Percentiles rank a stretch among this genome's conserved stretches.
These are phyloP conservation scores for Pichia deserticola DNA, from an alignment of 805 yeast species.

Conservation along the genomic window DNA sequence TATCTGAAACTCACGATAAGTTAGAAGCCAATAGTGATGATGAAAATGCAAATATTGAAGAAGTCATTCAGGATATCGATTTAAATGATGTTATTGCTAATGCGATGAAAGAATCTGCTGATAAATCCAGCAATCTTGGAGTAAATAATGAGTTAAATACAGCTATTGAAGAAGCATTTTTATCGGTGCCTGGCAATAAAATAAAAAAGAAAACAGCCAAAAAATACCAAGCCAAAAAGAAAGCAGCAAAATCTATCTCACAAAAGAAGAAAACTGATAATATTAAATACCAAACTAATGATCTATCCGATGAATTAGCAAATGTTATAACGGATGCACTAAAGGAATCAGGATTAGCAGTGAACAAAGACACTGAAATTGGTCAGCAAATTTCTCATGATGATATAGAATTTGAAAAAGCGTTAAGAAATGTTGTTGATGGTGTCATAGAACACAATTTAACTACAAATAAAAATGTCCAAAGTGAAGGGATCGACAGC, in stretches of 20 bases:
- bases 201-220: background rate
- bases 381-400: background rate
- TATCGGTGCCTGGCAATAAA: constrained; percentile 1
- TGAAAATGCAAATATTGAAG: background rate
- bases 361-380: background rate
- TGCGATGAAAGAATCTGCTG: constrained; percentile 14
- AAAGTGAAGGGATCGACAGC: no score
- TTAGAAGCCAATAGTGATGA: background rate
- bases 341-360: constrained; percentile 5
- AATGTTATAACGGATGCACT: constrained; percentile 23
- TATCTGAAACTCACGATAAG: background rate
- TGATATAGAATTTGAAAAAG: constrained; percentile 40
- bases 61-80: constrained; percentile 11
- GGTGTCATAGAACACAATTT: constrained; percentile 37
- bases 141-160: constrained; percentile 1
- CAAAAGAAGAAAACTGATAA: background rate
- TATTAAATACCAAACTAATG: background rate
- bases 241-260: background rate
- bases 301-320: constrained; percentile 12
- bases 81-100: constrained; percentile 14
- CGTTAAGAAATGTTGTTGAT: constrained; percentile 48
- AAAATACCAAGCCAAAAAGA: background rate
- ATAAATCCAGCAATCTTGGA: constrained; percentile 17
- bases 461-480: constrained; percentile 4
- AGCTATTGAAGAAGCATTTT: constrained; percentile 7